Evolutionary conservation across 768 basidiomycete genomes (phyloP), one percentile per base, ranked within the genome.

Genomic region (Brasilioporus rufonigricans): DNA sequence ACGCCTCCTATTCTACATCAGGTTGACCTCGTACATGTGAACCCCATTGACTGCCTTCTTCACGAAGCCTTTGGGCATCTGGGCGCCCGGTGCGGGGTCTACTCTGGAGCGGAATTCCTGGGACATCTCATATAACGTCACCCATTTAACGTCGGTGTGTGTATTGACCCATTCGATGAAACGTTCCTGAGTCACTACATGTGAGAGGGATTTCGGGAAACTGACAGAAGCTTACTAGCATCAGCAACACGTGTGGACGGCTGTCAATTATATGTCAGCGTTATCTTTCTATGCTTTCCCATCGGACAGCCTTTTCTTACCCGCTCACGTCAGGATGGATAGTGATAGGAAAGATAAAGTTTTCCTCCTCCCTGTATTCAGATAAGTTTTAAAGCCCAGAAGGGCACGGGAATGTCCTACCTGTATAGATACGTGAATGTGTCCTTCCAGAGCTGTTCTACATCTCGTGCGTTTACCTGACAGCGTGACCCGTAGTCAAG

Each of bases 301-400:
- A 13, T 35, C 29, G 32, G 16, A 36, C 26, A 50, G 48, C 26
- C 44, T 32, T 33, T 18, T 65, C 80, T 61, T 69, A 80, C 79
- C 86, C 86, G 63, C 83, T 83, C 23, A 87, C 86, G 60, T 90
- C 87, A 1, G 89, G 88, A 61, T 90, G 89, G 38, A 91, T 87
- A 2, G 88, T 89, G 53, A 90, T 80, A 0, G 87, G 87, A 61
- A 88, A 86, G n/a, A 85, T 77, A 53, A 86, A 85, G 65, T 81
- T 77, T 59, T 81, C 78, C 67, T 85, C 81, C 57, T 84, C 83
- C 43, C 82, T 81, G 52, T n/a, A n/a, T n/a, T n/a, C n/a, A n/a
- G n/a, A n/a, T n/a, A n/a, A n/a, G n/a, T n/a, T n/a, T n/a, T n/a
- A n/a, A n/a, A n/a, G n/a, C n/a, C n/a, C n/a, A n/a, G n/a, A n/a